Base-by-base conservation (phyloP, 495 filamentous ascomycete genomes). In the Acidomyces sp. region DNA sequence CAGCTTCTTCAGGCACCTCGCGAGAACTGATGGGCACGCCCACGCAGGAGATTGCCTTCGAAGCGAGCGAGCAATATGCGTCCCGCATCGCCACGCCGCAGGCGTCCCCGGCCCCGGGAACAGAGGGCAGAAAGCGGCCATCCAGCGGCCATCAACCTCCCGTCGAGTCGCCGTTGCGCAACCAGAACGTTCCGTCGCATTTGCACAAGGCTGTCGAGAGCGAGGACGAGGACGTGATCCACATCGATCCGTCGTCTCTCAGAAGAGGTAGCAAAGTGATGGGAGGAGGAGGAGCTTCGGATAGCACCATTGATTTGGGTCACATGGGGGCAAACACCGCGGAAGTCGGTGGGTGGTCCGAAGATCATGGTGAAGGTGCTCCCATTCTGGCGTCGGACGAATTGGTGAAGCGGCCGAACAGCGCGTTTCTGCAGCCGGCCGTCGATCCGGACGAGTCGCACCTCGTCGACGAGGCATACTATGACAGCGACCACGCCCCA, bases 301-400 rank as follows among this genome's bases (percentile, higher is more conserved):
- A 62, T 16, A 53, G 56, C 1, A 62, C 60, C 21, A 61, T 68
- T 37, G 61, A 66, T 39, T 55, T 67, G 24, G 64, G 65, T 21
- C 46, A 61, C 6, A 52, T 55, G 21, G 59, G 55, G 13, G 69
- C 57, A 57, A 77, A 57, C 53, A 63, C 47, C 3, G 68, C 70
- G 6, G 60, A 61, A 15, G 61, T 67, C 16, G 66, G 65, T 28
- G 67, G 62, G 5, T 64, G 61, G 48, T 57, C 61, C 35, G 68
- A 72, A 2, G 75, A 82, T 40, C 57, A 57, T 39, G 66, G 61
- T 13, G 72, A 72, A 49, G 59, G 65, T 18, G 71, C 72, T n/a
- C 85, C 88, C 0, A 96, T 99, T 44, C 64, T 99, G 29, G 92
- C 90, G 15, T 74, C 85, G 1, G 90, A 99, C 54, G 87, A 96